Conservation (phyloP, 2,329 filamentous ascomycete species). For the Colletotrichum magnum region DNA sequence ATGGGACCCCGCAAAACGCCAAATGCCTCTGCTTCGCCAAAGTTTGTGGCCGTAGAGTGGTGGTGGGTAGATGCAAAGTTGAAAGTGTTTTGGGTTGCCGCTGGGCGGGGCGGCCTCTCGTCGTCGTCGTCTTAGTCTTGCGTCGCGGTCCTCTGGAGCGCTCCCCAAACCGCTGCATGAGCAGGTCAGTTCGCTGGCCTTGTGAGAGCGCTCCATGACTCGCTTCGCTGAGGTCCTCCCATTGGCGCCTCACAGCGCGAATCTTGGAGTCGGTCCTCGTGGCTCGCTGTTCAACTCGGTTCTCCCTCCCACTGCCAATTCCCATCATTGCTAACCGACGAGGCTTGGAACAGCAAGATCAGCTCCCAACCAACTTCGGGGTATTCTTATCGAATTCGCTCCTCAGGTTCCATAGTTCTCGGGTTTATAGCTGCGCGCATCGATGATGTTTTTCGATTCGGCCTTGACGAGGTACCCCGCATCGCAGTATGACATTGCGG, state of each 20-base stretch:
- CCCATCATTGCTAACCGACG: neutral
- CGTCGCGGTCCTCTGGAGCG: neutral
- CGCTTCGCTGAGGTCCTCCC: constrained; percentile 1
- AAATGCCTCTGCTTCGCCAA: constrained; percentile 17
- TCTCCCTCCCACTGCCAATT: neutral
- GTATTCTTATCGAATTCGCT: neutral
- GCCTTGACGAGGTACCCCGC: constrained; percentile 34
- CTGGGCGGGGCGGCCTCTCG: constrained; percentile 15
- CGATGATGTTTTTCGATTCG: constrained; percentile 30
- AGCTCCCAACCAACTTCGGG: neutral
- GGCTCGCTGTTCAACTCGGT: constrained; percentile 2
- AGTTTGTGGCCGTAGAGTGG: too few species aligned
- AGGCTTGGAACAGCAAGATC: neutral
- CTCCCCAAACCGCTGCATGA: neutral
- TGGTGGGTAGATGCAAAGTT: neutral
- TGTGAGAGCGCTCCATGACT: constrained; percentile 16
- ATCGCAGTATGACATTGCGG: constrained; percentile 36
- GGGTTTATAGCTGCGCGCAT: constrained; percentile 20
- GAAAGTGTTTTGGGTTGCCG: constrained; percentile 1
- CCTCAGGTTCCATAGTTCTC: constrained; percentile 21
- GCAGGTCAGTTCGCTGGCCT: neutral
- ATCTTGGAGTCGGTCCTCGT: neutral
- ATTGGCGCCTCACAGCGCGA: neutral
- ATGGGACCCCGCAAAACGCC: constrained; percentile 17
- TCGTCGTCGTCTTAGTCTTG: neutral